These are phyloP conservation scores for Fragosphaeria purpurea DNA, from an alignment of 2,329 filamentous ascomycete species.

Conservation along the genomic window DNA sequence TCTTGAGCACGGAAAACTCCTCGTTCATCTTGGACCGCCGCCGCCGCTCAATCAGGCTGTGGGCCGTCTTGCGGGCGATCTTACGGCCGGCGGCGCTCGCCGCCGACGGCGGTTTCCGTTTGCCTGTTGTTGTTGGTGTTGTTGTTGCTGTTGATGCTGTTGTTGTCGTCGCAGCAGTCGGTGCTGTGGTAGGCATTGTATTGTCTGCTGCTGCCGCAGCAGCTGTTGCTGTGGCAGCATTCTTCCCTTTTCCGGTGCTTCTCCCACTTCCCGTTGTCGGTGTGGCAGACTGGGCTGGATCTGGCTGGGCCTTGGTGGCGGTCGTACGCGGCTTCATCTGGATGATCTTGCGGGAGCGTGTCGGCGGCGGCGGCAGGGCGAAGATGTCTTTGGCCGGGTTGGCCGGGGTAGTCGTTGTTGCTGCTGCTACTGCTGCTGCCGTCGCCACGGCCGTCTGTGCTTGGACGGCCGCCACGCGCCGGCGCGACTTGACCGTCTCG, in stretches of 20 bases:
- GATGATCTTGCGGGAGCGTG: conserved; percentile 88
- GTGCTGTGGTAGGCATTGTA: neutral
- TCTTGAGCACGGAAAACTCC: conserved; percentile 86
- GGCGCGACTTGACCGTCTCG: conserved; percentile 40
- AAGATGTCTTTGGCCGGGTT: conserved; percentile 54
- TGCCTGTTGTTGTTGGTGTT: conserved; percentile 28
- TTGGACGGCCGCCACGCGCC: conserved; percentile 32
- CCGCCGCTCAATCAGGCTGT: conserved; percentile 85
- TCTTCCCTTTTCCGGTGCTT: conserved; percentile 9
- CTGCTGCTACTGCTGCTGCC: neutral
- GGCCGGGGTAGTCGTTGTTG: conserved; percentile 37
- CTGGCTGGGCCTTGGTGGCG: too few relatives aligned
- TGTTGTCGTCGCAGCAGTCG: conserved; percentile 3
- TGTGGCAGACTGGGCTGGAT: conserved; percentile 4
- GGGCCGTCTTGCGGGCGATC: conserved; percentile 90
- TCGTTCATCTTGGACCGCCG: conserved; percentile 97
- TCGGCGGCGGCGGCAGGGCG: conserved; percentile 82
- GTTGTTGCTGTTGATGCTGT: conserved; percentile 11
- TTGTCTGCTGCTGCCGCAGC: conserved; percentile 13
- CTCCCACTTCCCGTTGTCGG: neutral
- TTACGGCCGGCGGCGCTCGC: conserved; percentile 85
- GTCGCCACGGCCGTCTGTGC: neutral
- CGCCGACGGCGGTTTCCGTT: conserved; percentile 67
- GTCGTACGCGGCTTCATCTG: conserved; percentile 71
- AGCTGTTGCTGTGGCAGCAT: conserved; percentile 4